Evolutionary conservation across 192 early-diverging fungal genomes (phyloP).

Genomic region (Haplosporangium gracile): DNA sequence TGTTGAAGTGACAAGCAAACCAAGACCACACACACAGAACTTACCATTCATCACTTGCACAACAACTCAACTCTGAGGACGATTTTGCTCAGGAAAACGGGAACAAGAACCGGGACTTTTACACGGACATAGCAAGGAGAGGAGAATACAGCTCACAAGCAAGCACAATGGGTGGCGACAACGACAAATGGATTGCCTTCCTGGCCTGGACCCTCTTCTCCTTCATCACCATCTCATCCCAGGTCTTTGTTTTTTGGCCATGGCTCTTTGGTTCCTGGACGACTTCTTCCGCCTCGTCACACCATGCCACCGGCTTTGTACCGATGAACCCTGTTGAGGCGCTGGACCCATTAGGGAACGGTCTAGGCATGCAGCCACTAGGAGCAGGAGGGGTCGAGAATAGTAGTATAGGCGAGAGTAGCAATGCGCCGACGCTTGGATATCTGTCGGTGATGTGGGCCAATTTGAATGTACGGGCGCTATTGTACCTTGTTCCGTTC

Average conservation of each 20-base stretch:
- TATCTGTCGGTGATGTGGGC: slow-evolving; percentile 8
- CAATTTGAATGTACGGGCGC: slow-evolving; percentile 40
- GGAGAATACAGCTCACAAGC: background rate
- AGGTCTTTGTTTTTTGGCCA: slow-evolving; percentile 47
- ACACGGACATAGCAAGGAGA: background rate
- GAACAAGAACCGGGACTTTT: background rate
- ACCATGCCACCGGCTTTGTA: background rate
- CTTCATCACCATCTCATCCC: slow-evolving; percentile 36
- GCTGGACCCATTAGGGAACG: background rate
- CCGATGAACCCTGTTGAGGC: background rate
- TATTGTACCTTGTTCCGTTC: slow-evolving; percentile 76
- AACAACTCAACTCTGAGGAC: background rate
- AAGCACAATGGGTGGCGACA: background rate
- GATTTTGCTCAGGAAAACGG: background rate
- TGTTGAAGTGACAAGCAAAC: background rate
- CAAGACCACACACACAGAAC: background rate
- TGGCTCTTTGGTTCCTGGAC: slow-evolving; percentile 30
- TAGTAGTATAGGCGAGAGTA: background rate
- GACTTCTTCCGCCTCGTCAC: background rate
- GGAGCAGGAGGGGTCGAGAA: background rate
- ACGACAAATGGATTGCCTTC: slow-evolving; percentile 4
- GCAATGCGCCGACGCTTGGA: background rate
- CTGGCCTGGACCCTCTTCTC: slow-evolving; percentile 11
- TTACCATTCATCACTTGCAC: too few species aligned
- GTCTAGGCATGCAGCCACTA: background rate